Evolutionary conservation across 2,329 filamentous ascomycete genomes (phyloP), one percentile per base, ranked within the genome.

Genomic region (Calonectria henricotiae): DNA sequence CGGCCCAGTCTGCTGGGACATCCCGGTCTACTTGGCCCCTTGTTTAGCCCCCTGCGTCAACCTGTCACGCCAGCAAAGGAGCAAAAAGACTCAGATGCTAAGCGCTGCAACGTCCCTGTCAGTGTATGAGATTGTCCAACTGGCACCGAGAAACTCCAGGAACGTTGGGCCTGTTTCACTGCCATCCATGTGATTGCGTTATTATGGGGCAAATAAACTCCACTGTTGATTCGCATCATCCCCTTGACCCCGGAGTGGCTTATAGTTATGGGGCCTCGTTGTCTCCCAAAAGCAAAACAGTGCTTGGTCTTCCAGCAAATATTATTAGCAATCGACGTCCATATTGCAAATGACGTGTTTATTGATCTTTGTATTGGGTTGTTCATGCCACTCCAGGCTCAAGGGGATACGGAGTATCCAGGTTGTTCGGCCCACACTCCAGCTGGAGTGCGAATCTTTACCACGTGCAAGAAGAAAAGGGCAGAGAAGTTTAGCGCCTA

Each of bases 151-250:
- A 37, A 20, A 37, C 12, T 55, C n/a, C 30, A 4, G 30, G 30
- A 5, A 8, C n/a, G 12, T 30, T 35, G n/a, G 49, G 5, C 46
- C 49, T 13, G 49, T 37, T 37, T 15, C 30, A 35, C 32, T 7
- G n/a, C 25, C 25, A n/a, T 13, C 13, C 25, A 13, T 8, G 25
- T n/a, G 5, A 12, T 49, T 17, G n/a, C 20, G 43, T 23, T 46
- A 11, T 4, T 17, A 27, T 30, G 46, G 46, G 46, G 13, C 25
- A 30, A 49, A 23, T 15, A 30, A n/a, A 25, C 5, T 17, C 25
- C 46, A n/a, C 46, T n/a, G 46, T 49, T 49, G 46, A 25, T 49
- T 49, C 46, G 46, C 25, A 49, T 49, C 25, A 9, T 20, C 20
- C 20, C 20, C 20, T 20, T 20, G 20, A 20, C 20, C 20, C 20